Evolutionary conservation across 495 filamentous ascomycete genomes (phyloP), one percentile per base, ranked within the genome.

Genomic region (Chlorociboria aeruginascens): DNA sequence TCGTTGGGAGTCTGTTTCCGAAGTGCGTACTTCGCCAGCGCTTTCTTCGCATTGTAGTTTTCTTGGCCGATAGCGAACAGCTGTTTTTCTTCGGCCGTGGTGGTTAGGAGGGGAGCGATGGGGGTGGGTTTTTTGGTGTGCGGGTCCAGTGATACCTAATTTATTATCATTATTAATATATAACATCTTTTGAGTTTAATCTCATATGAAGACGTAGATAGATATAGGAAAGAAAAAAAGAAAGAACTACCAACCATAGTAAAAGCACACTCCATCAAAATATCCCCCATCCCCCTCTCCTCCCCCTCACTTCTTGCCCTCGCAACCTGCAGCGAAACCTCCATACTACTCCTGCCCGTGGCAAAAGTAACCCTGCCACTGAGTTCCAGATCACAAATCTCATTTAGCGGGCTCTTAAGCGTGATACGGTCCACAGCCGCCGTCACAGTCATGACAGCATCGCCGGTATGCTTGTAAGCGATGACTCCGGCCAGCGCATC

Each of bases 391-490:
- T 90, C 85, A 61, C 85, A 89, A 41, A 90, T 86, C 53, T 83
- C 79, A 54, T 75, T 82, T 20, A 90, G 61, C 0, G 83, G 82
- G 45, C 79, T 68, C 51, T 82, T 77, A 48, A 90, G 81, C 4
- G 76, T 84, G 58, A 90, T 90, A 13, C 86, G 65, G 59, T 93
- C 85, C 17, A 85, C 80, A 2, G 85, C 83, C 3, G 86, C 86
- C 3, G 86, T 93, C 29, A 93, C 86, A 6, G 79, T 88, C 3
- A 81, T 84, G 3, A 86, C 83, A 3, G 65, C 66, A 25, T 83
- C 81, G 3, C 86, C 86, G 0, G 86, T 89, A 57, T 90, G 86
- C 41, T 85, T 84, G 58, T 89, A 87, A 17, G 83, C 83, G 46
- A 93, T 74, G 12, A 90, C 71, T 13, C 86, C 86, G 1, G 86